Conservation (phyloP, 2,329 filamentous ascomycete genomes). For the Pseudogymnoascus pannorum region DNA sequence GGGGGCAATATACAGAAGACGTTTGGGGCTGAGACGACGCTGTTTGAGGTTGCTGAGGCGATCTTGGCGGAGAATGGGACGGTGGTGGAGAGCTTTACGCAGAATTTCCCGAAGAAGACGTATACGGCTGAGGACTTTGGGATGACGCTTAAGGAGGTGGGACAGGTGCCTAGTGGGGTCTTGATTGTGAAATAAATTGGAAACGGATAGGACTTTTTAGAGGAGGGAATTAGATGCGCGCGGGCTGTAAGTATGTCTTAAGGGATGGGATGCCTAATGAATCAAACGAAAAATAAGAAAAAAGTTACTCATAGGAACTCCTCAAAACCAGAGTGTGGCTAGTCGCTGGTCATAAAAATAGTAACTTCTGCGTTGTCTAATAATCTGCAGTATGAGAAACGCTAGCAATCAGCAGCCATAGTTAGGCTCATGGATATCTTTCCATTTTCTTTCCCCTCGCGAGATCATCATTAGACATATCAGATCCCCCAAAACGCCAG, state of each 20-base stretch:
- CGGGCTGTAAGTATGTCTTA: background rate
- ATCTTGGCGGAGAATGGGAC: slow-evolving; percentile 60
- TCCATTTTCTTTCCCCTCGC: background rate
- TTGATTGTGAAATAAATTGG: slow-evolving; percentile 58
- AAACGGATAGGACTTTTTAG: background rate
- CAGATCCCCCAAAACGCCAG: background rate
- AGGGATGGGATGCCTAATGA: background rate
- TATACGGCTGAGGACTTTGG: slow-evolving; percentile 70
- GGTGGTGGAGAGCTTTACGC: slow-evolving; percentile 68
- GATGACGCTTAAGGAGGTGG: slow-evolving; percentile 87
- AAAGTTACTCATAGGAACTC: background rate
- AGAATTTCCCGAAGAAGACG: slow-evolving; percentile 80
- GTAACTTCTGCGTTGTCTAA: background rate
- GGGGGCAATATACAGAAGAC: slow-evolving; percentile 78
- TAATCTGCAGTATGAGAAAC: slow-evolving; percentile 1
- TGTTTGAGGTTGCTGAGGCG: slow-evolving; percentile 83
- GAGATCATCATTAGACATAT: background rate
- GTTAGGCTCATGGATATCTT: background rate
- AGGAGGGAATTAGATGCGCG: background rate
- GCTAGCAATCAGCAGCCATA: background rate
- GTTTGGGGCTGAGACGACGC: slow-evolving; percentile 77
- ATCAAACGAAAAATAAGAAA: slow-evolving; percentile 1
- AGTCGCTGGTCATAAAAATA: background rate
- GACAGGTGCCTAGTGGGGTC: slow-evolving; percentile 83
- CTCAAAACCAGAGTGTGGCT: background rate